phyloP scores from a whole-genome alignment of 192 early-diverging fungal genomes.

The Coemansia sp. region DNA sequence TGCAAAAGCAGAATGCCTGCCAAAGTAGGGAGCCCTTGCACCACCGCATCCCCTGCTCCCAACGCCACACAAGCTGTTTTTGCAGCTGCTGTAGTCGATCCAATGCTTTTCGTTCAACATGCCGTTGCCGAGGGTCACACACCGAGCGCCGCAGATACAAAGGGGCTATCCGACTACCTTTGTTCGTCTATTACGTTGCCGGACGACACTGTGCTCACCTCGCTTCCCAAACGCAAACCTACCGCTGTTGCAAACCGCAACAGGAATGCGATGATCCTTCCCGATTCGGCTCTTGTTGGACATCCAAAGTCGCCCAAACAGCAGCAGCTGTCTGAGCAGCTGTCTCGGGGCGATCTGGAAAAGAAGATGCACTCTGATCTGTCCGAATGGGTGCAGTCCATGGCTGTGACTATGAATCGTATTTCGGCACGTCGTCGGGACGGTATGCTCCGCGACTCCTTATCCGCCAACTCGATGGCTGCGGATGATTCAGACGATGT shows the following conservation, averaged over 20 bases:
- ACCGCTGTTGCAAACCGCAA: conserved; percentile 10
- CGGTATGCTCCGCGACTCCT: conserved; percentile 40
- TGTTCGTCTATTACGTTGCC: conserved; percentile 24
- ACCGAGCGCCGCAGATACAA: not conserved
- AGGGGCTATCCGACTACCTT: conserved; percentile 24
- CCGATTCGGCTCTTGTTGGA: conserved; percentile 1
- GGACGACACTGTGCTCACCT: too few relatives aligned
- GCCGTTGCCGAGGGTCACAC: not conserved
- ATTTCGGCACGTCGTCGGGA: conserved; percentile 39
- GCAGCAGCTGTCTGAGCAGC: not conserved
- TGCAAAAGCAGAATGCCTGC: not conserved
- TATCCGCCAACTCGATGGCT: not conserved
- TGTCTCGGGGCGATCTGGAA: conserved; percentile 11
- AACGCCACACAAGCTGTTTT: not conserved
- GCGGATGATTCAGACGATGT: not conserved
- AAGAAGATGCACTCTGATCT: conserved; percentile 13
- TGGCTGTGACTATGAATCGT: conserved; percentile 28
- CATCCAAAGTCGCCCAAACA: not conserved
- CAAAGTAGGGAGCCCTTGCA: not conserved
- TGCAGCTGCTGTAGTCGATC: conserved; percentile 6
- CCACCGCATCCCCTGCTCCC: not conserved
- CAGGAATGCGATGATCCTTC: conserved; percentile 23
- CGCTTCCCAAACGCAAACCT: not conserved
- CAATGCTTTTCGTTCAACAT: conserved; percentile 4
- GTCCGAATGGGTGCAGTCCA: conserved; percentile 21